phyloP scores from a whole-genome alignment of 257 asterid species.

The Primulina eburnea region DNA sequence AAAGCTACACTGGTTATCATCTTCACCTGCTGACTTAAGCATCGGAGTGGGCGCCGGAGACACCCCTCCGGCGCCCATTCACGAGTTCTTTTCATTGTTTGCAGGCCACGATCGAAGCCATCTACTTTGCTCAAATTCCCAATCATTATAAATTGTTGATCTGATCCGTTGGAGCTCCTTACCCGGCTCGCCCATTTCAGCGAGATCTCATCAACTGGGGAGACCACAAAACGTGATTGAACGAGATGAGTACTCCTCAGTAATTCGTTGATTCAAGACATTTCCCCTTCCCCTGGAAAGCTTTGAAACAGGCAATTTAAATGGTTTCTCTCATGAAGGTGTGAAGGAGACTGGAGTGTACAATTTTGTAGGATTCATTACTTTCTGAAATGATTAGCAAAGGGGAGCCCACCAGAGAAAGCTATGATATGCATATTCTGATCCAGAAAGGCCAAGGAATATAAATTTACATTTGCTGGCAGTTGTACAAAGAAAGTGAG shows the following conservation, averaged over 20 bases:
- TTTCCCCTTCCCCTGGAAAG: background rate
- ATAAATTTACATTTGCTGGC: constrained; percentile 17
- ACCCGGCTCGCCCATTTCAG: too few relatives aligned
- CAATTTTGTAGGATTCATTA: constrained; percentile 16
- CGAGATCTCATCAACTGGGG: too few relatives aligned
- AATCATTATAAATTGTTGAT: too few relatives aligned
- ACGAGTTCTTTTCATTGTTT: too few relatives aligned
- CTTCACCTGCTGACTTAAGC: too few relatives aligned
- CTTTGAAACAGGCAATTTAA: constrained; percentile 23
- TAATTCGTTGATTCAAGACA: too few relatives aligned
- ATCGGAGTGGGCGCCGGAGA: too few relatives aligned
- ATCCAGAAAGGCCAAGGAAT: constrained; percentile 10
- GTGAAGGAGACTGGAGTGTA: constrained; percentile 32
- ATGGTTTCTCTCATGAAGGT: constrained; percentile 34
- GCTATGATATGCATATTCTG: constrained; percentile 28
- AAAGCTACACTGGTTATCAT: too few relatives aligned
- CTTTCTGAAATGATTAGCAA: background rate
- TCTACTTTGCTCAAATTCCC: too few relatives aligned
- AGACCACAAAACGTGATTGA: background rate
- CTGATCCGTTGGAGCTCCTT: too few relatives aligned
- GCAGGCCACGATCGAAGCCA: too few relatives aligned
- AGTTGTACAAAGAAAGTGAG: background rate
- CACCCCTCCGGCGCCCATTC: too few relatives aligned
- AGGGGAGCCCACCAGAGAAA: constrained; percentile 19
- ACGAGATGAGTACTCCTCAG: background rate